These are phyloP conservation scores for Aspergillus funiculosus DNA, from an alignment of 495 filamentous ascomycete genomes.

Conservation along the genomic window DNA sequence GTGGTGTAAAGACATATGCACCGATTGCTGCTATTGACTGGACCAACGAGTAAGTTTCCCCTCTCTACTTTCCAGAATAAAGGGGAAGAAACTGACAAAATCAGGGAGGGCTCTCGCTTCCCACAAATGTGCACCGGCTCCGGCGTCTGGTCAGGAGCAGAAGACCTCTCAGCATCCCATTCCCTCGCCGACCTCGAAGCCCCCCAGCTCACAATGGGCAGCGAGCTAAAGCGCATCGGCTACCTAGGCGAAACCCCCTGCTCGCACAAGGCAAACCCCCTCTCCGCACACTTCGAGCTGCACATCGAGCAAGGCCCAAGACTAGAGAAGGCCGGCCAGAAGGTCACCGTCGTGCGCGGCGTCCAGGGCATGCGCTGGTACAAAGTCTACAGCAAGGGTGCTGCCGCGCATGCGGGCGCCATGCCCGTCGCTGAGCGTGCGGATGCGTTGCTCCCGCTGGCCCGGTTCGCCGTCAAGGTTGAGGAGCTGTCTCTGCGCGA, in stretches of 20 bases:
- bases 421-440: slow-evolving; percentile 49
- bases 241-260: slow-evolving; percentile 51
- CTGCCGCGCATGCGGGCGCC: slow-evolving; percentile 66
- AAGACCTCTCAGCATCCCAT: slow-evolving; percentile 34
- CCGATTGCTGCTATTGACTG: slow-evolving; percentile 66
- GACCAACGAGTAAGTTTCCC: slow-evolving; percentile 49
- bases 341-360: slow-evolving; percentile 61
- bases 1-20: slow-evolving; percentile 55
- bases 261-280: slow-evolving; percentile 23
- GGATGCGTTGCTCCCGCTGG: slow-evolving; percentile 59
- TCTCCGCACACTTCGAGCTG: slow-evolving; percentile 72
- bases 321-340: slow-evolving; percentile 49
- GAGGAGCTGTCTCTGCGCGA: neutral
- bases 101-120: slow-evolving; percentile 72
- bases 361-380: slow-evolving; percentile 60
- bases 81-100: too few relatives aligned
- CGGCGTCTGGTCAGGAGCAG: slow-evolving; percentile 63
- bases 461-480: slow-evolving; percentile 27
- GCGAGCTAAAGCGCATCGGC: slow-evolving; percentile 59
- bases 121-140: slow-evolving; percentile 63
- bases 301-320: slow-evolving; percentile 76
- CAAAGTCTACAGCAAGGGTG: slow-evolving; percentile 53
- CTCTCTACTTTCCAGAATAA: too few relatives aligned
- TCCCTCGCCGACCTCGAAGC: neutral
- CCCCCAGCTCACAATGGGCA: neutral